A percentile compares a stretch with the other conserved stretches of the same genome.
These are phyloP conservation scores for Huntiella moniliformis DNA, from an alignment of 2,329 filamentous ascomycete genomes.

Conservation along the genomic window DNA sequence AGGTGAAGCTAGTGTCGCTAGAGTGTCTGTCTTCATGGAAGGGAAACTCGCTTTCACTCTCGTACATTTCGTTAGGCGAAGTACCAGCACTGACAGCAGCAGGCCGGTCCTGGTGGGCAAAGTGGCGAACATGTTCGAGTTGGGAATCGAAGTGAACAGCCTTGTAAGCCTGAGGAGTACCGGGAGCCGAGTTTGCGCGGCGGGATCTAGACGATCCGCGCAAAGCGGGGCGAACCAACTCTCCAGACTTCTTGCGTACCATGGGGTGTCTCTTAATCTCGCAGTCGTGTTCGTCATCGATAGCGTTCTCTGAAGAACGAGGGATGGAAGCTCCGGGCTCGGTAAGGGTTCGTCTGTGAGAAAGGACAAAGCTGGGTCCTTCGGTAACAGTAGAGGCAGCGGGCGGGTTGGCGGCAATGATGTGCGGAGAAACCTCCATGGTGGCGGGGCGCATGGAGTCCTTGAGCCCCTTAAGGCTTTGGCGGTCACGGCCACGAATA, in stretches of 20 bases:
- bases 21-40: slow-evolving; percentile 28
- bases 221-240: slow-evolving; percentile 82
- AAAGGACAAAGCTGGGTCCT: slow-evolving; percentile 14
- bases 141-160: slow-evolving; percentile 97
- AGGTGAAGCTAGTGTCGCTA: slow-evolving; percentile 43
- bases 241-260: slow-evolving; percentile 95
- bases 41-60: slow-evolving; percentile 77
- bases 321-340: slow-evolving; percentile 27
- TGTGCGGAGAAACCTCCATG: slow-evolving; percentile 14
- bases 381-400: slow-evolving; percentile 23
- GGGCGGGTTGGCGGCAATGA: slow-evolving; percentile 22
- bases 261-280: slow-evolving; percentile 61
- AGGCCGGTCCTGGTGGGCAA: slow-evolving; percentile 80
- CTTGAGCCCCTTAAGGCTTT: slow-evolving; percentile 50
- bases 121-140: slow-evolving; percentile 89
- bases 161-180: slow-evolving; percentile 88
- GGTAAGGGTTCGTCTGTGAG: slow-evolving; percentile 35
- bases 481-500: slow-evolving; percentile 28
- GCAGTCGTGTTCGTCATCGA: slow-evolving; percentile 42
- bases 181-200: slow-evolving; percentile 89
- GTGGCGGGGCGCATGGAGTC: slow-evolving; percentile 49
- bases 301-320: slow-evolving; percentile 30
- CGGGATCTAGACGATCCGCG: slow-evolving; percentile 48
- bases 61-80: slow-evolving; percentile 75
- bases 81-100: slow-evolving; percentile 91